These are phyloP conservation scores for Tephrocybe rancida DNA, from an alignment of 768 basidiomycete species.

Conservation along the genomic window DNA sequence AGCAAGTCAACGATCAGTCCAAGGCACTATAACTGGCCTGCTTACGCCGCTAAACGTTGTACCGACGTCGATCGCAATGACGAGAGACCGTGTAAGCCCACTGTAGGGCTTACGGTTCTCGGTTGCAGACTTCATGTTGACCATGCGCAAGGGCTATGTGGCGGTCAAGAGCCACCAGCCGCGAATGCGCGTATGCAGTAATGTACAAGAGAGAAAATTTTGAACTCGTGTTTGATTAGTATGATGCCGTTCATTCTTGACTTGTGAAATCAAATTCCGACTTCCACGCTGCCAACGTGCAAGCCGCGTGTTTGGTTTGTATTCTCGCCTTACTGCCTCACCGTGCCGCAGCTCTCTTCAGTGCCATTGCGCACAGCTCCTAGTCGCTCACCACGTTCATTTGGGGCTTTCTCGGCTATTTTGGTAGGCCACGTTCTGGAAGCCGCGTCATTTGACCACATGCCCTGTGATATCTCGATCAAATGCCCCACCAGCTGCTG, in stretches of 20 bases:
- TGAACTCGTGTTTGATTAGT: slow-evolving; percentile 21
- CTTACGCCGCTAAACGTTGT: slow-evolving; percentile 81
- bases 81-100: slow-evolving; percentile 64
- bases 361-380: not conserved
- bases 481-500: slow-evolving; percentile 16
- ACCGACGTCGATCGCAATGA: slow-evolving; percentile 80
- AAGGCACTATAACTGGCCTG: slow-evolving; percentile 1
- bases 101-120: slow-evolving; percentile 76
- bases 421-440: slow-evolving; percentile 13
- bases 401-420: slow-evolving; percentile 14
- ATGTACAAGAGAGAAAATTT: slow-evolving; percentile 13
- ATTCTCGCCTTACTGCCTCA: not conserved
- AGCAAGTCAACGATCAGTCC: slow-evolving; percentile 4
- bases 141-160: slow-evolving; percentile 7
- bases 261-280: slow-evolving; percentile 17
- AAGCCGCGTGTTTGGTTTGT: not conserved
- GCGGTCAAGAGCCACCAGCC: slow-evolving; percentile 8
- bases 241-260: slow-evolving; percentile 11
- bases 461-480: slow-evolving; percentile 18
- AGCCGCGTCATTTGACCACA: slow-evolving; percentile 15
- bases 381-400: not conserved
- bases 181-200: not conserved
- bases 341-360: slow-evolving; percentile 10
- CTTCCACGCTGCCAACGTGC: slow-evolving; percentile 18
- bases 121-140: slow-evolving; percentile 28